A percentile compares a stretch with the other conserved stretches of the same genome.
These are phyloP conservation scores for Magnaporthiopsis incrustans DNA, from an alignment of 2,329 filamentous ascomycete species.

Conservation along the genomic window DNA sequence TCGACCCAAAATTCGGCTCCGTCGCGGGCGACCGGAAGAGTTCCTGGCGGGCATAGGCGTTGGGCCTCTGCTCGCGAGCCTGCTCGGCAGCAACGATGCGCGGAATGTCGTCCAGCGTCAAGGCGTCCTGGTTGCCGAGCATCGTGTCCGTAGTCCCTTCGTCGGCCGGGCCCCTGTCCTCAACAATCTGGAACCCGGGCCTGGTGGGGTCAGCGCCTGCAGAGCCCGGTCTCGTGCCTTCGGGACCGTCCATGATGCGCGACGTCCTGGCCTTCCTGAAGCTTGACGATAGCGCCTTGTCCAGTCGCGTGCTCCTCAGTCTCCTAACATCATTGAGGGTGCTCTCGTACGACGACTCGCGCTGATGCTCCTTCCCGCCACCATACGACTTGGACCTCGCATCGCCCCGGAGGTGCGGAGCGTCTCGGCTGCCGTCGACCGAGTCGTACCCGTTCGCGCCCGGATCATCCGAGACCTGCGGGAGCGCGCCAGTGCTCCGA, in stretches of 20 bases:
- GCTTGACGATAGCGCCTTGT: slow-evolving; percentile 89
- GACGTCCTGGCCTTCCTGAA: slow-evolving; percentile 86
- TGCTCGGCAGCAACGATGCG: slow-evolving; percentile 94
- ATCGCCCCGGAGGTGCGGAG: slow-evolving; percentile 52
- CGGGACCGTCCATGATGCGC: slow-evolving; percentile 82
- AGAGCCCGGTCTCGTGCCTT: slow-evolving; percentile 65
- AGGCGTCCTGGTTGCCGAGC: slow-evolving; percentile 81
- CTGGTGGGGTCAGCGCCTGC: slow-evolving; percentile 48
- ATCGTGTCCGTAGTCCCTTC: slow-evolving; percentile 70
- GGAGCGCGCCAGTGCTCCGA: slow-evolving; percentile 71
- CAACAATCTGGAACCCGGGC: slow-evolving; percentile 65
- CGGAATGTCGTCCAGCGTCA: slow-evolving; percentile 93
- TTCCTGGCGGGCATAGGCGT: slow-evolving; percentile 65
- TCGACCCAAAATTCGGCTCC: slow-evolving; percentile 59
- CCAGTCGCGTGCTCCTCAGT: slow-evolving; percentile 83
- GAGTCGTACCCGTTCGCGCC: slow-evolving; percentile 60
- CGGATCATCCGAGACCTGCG: slow-evolving; percentile 66
- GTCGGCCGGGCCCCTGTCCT: slow-evolving; percentile 63
- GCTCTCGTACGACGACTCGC: slow-evolving; percentile 81
- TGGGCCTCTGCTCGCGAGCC: slow-evolving; percentile 80
- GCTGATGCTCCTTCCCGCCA: slow-evolving; percentile 53
- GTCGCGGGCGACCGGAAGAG: slow-evolving; percentile 47
- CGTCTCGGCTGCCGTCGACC: slow-evolving; percentile 51
- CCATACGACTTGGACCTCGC: slow-evolving; percentile 64
- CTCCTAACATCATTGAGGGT: slow-evolving; percentile 92